Evolutionary conservation across 139 green algal species (phyloP), one percentile per base, ranked within the genome.

Genomic region (Choricystis sp.): DNA sequence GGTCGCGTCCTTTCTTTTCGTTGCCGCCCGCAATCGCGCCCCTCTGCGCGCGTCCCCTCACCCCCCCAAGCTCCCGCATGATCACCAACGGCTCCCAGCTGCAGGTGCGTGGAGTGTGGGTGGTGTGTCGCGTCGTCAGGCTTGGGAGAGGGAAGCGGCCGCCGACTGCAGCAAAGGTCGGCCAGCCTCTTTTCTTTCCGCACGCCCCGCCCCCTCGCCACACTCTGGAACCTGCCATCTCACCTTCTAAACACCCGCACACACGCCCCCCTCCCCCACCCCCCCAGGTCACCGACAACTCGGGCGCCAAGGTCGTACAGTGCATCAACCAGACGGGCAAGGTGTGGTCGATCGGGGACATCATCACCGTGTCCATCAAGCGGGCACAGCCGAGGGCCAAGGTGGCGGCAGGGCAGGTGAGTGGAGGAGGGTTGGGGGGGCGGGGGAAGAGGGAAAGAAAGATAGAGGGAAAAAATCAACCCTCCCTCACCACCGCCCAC

Each of bases 361-460:
- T 77, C n/a, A 83, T 85, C 69, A 85, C 79, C 19, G 75, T 74
- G 19, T 76, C 79, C 9, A 67, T 85, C 3, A 83, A 85, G 66
- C 74, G 76, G 28, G 72, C 72, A 14, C 49, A 40, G 24, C 40
- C 40, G 40, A 72, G 66, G 21, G 71, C 74, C 28, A 82, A 82
- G 61, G 74, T 81, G 14, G 55, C 63, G 4, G 68, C 68, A 28
- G 68, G 68, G 1, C 56, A 57, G 3, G 69, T 75, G 56, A 64
- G 40, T 52, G 40, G 27, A 57, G 20, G 4, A 56, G 69, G 66
- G 71, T 72, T n/a, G 19, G 65, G 64, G 22, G 56, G 56, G 24
- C n/a, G 58, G 24, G 58, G 23, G 58, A 29, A 60, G 25, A 64
- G 14, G 22, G 24, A 64, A 55, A 19, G 22, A 48, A 5, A 64